Percentiles rank a stretch among this genome's conserved stretches.
phyloP scores from a whole-genome alignment of 2,329 filamentous ascomycete species.

The Zelopaecilomyces penicillatus region DNA sequence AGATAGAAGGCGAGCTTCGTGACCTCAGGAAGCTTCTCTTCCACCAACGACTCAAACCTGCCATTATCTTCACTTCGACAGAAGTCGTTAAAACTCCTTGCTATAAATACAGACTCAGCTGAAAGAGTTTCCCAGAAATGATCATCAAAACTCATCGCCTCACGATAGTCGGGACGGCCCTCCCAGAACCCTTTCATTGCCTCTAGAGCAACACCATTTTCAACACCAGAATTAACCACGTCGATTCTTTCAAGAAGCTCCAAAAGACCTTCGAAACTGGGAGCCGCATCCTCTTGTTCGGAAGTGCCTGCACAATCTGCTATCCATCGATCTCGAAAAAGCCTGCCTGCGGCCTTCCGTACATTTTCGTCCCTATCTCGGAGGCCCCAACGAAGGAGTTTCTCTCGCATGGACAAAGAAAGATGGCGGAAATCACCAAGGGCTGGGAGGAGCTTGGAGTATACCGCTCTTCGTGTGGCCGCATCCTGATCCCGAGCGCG shows the following conservation, averaged over 20 bases:
- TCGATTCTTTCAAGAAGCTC: conserved; percentile 93
- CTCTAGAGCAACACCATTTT: conserved; percentile 83
- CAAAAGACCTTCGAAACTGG: conserved; percentile 73
- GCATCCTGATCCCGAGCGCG: conserved; percentile 83
- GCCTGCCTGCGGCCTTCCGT: conserved; percentile 76
- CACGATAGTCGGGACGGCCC: conserved; percentile 73
- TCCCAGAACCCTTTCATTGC: conserved; percentile 98
- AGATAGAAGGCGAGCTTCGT: conserved; percentile 84
- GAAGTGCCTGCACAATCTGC: conserved; percentile 76
- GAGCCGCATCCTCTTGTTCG: conserved; percentile 50
- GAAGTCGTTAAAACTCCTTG: conserved; percentile 88
- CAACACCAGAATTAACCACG: conserved; percentile 79
- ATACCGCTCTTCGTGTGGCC: conserved; percentile 74
- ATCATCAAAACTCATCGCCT: conserved; percentile 63
- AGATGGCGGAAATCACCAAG: conserved; percentile 91
- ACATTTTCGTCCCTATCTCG: conserved; percentile 92
- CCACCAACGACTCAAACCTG: conserved; percentile 66
- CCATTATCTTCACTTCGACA: conserved; percentile 67
- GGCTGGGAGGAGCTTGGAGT: conserved; percentile 76
- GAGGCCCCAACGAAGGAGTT: conserved; percentile 88
- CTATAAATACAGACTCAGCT: conserved; percentile 83
- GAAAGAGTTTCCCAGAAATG: conserved; percentile 73
- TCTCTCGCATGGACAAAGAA: conserved; percentile 89
- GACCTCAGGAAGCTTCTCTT: conserved; percentile 93
- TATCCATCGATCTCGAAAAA: conserved; percentile 96